A percentile compares a stretch with the other conserved stretches of the same genome.
These are phyloP conservation scores for Penicillium sumatraense DNA, from an alignment of 2,329 filamentous ascomycete species.

Conservation along the genomic window DNA sequence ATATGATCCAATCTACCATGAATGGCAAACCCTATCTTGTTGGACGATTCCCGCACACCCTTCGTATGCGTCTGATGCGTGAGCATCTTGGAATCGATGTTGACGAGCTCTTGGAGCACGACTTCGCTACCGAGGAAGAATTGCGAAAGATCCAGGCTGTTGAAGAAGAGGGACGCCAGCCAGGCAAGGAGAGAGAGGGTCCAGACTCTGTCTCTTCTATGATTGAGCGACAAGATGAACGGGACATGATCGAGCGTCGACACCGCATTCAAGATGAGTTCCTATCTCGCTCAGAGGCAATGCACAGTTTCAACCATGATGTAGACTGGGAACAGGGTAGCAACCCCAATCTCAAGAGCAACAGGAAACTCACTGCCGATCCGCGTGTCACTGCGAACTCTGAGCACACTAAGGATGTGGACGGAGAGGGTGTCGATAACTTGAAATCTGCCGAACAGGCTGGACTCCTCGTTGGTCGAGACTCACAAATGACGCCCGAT, in stretches of 20 bases:
- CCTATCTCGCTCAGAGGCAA: constrained; percentile 58
- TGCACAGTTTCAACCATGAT: constrained; percentile 77
- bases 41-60: constrained; percentile 87
- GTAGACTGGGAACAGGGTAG: constrained; percentile 65
- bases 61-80: constrained; percentile 92
- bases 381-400: constrained; percentile 63
- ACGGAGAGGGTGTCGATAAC: constrained; percentile 76
- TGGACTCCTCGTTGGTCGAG: constrained; percentile 67
- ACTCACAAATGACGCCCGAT: constrained; percentile 70
- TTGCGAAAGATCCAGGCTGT: constrained; percentile 63
- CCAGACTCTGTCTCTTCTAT: constrained; percentile 37
- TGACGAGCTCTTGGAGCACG: constrained; percentile 83
- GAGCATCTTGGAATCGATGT: constrained; percentile 97
- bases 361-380: constrained; percentile 61
- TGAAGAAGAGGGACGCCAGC: constrained; percentile 49
- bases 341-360: constrained; percentile 61
- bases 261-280: constrained; percentile 60
- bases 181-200: constrained; percentile 25
- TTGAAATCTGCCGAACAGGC: constrained; percentile 69
- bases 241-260: constrained; percentile 48
- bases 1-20: constrained; percentile 93
- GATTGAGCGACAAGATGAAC: constrained; percentile 44
- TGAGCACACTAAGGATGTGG: constrained; percentile 74
- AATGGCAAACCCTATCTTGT: constrained; percentile 86
- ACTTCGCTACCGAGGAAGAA: constrained; percentile 70